These are phyloP conservation scores for Fusarium coffeatum DNA, from an alignment of 2,329 filamentous ascomycete genomes.

Conservation along the genomic window DNA sequence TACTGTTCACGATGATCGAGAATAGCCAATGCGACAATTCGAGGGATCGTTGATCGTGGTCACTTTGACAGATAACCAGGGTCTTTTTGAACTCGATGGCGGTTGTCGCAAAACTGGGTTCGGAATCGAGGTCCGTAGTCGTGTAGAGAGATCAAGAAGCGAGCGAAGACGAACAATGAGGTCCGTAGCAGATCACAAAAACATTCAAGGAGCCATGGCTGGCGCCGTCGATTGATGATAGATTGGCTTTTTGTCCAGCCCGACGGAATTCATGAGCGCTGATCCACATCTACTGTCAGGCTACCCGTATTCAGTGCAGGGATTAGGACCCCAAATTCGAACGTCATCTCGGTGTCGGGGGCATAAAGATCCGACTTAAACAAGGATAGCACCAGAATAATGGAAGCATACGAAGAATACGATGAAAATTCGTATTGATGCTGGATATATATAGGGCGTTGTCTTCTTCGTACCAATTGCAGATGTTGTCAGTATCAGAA, in stretches of 20 bases:
- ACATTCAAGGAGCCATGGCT: constrained; percentile 29
- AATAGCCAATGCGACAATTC: constrained; percentile 14
- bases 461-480: no score
- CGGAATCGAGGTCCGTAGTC: not conserved
- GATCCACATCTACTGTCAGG: constrained; percentile 36
- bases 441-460: not conserved
- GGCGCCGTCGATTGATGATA: constrained; percentile 33
- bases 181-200: constrained; percentile 9
- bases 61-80: constrained; percentile 9
- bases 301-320: constrained; percentile 31
- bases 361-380: constrained; percentile 36
- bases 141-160: constrained; percentile 14
- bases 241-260: constrained; percentile 42
- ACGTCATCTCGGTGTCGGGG: constrained; percentile 46
- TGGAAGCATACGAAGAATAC: constrained; percentile 1
- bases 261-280: constrained; percentile 35
- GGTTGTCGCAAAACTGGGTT: not conserved
- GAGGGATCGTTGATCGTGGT: constrained; percentile 12
- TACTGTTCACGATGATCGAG: not conserved
- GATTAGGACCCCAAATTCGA: constrained; percentile 31
- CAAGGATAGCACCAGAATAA: not conserved
- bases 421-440: constrained; percentile 12
- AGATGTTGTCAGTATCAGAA: not conserved
- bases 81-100: constrained; percentile 27
- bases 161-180: constrained; percentile 24